Evolutionary conservation across 148 eudicot genomes (phyloP).

Genomic region (Rhododendron mucronatum): DNA sequence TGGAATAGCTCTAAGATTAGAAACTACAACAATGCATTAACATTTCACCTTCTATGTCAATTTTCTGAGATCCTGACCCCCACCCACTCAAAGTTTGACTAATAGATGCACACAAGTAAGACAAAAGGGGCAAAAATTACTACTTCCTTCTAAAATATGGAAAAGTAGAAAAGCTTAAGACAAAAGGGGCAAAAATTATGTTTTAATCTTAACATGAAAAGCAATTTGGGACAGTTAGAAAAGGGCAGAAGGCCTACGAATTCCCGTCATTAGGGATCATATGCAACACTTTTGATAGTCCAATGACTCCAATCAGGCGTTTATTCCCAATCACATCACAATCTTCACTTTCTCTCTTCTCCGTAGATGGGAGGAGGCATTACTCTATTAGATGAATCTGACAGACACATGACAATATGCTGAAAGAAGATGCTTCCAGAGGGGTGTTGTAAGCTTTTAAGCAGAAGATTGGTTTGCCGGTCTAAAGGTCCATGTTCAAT

Average conservation of each 20-base stretch:
- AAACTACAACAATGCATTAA: not conserved
- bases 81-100: not conserved
- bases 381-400: not conserved
- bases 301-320: too few species aligned
- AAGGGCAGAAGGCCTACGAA: not conserved
- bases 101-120: not conserved
- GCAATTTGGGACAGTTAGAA: not conserved
- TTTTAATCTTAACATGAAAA: not conserved
- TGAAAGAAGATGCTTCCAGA: not conserved
- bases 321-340: too few species aligned
- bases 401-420: not conserved
- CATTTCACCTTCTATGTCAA: not conserved
- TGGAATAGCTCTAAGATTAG: not conserved
- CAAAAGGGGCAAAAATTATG: not conserved
- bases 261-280: too few species aligned
- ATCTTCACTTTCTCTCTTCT: too few species aligned
- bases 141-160: not conserved
- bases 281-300: too few species aligned
- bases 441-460: not conserved
- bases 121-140: not conserved
- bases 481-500: not conserved
- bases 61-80: not conserved
- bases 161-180: not conserved
- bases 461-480: not conserved
- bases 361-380: not conserved